Base-by-base conservation (phyloP, 345 rosid genomes). In the Eucalyptus decipiens region DNA sequence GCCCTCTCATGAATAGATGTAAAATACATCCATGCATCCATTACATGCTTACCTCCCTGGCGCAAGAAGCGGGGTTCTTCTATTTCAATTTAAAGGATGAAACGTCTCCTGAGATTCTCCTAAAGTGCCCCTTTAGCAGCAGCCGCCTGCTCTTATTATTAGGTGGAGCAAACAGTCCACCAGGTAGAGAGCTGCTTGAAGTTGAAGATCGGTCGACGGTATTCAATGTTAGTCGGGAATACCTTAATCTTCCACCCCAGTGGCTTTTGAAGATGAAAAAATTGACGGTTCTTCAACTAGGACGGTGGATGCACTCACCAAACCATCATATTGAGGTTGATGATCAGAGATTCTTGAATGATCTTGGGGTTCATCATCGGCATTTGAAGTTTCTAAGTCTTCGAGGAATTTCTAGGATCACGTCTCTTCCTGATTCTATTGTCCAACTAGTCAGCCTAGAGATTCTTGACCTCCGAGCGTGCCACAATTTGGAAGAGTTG, bases 391-490 rank as follows among this genome's bases (percentile, higher is more conserved):
- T 89, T 26, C 89, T 94, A 62, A 89, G 93, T 43, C 89, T 94
- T 42, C 93, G 91, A 88, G 95, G 94, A 34, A 88, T 94, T 15
- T 94, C 94, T 9, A 88, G 93, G 76, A 92, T 93, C 19, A 49
- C 43, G 6, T 76, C 6, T 89, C 91, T 93, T 72, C 93, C 94
- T 7, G 30, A 37, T 80, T 88, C 83, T 24, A 65, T 92, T 15
- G 42, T 48, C 49, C 42, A 87, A 14, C 91, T 92, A 15, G 16
- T 28, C 28, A 67, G 47, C 69, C 89, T 93, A 83, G 89, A 60
- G 87, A 92, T 92, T 45, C 90, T 93, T 28, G 93, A 93, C 87
- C 92, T 91, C 37, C 91, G 88, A 85, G 90, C 91, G 37, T 92
- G 94, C 60, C 91, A 92, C 91, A 89, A 92, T 89, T 62, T 92